Conservation (phyloP, 352 stramenopile genomes). For the Globisporangium viniferum region DNA sequence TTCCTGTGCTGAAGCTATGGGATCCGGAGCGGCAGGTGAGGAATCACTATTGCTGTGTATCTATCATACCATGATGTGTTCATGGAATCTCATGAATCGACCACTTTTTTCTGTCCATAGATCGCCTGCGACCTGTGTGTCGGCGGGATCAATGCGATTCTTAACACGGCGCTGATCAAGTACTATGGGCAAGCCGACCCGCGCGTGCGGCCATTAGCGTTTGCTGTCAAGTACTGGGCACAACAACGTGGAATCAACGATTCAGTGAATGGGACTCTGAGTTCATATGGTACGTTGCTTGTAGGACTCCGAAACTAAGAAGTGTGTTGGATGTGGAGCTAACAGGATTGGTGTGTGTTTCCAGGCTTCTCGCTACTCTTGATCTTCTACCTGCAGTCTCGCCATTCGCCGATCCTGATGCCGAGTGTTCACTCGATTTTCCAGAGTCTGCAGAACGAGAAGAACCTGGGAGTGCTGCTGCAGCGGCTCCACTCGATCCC, state of each 20-base stretch:
- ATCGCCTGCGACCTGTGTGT: constrained; percentile 74
- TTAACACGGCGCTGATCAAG: constrained; percentile 82
- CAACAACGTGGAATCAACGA: constrained; percentile 97
- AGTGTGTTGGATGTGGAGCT: not conserved
- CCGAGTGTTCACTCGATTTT: constrained; percentile 46
- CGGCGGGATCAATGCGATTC: constrained; percentile 58
- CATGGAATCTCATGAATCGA: not conserved
- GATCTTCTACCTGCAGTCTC: constrained; percentile 95
- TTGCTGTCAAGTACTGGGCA: constrained; percentile 98
- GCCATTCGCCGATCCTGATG: constrained; percentile 46
- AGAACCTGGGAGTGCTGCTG: constrained; percentile 84
- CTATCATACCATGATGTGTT: not conserved
- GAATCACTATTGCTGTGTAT: not conserved
- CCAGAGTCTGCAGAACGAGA: constrained; percentile 80
- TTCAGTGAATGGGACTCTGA: constrained; percentile 94
- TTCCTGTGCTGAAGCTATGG: constrained; percentile 81
- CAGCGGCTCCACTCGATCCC: constrained; percentile 70
- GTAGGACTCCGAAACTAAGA: not conserved
- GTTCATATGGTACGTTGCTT: constrained; percentile 88
- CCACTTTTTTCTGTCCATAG: constrained; percentile 14
- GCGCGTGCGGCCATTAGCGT: constrained; percentile 89
- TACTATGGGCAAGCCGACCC: constrained; percentile 69
- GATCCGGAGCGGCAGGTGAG: constrained; percentile 48
- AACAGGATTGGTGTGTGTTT: not conserved
- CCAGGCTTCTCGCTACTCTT: constrained; percentile 94